Evolutionary conservation across 805 yeast species (phyloP).

Genomic region (Candida gorgasii): DNA sequence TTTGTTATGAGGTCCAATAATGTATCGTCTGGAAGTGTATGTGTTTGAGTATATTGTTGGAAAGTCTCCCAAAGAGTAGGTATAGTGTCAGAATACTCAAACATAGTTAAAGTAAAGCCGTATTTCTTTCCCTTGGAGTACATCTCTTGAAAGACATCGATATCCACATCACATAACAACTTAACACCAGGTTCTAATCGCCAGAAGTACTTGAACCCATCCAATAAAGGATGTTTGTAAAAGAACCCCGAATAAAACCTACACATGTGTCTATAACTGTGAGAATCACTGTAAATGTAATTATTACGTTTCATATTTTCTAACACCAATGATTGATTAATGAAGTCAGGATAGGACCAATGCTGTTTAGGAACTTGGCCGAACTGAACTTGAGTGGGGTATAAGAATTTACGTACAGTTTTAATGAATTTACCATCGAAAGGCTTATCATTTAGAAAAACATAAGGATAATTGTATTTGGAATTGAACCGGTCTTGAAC

Average conservation of each 20-base stretch:
- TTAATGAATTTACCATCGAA: constrained; percentile 58
- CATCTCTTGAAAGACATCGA: constrained; percentile 65
- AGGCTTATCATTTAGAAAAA: constrained; percentile 69
- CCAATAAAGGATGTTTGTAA: constrained; percentile 57
- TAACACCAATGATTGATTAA: constrained; percentile 41
- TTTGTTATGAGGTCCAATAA: constrained; percentile 15
- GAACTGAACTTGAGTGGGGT: constrained; percentile 57
- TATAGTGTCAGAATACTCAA: constrained; percentile 64
- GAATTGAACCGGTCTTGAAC: constrained; percentile 68
- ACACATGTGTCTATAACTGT: constrained; percentile 72
- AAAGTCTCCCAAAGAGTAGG: constrained; percentile 63
- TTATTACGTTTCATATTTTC: constrained; percentile 4
- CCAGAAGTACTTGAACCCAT: constrained; percentile 71
- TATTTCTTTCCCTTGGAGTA: constrained; percentile 54
- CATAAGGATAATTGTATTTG: constrained; percentile 72
- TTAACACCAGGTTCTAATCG: constrained; percentile 72
- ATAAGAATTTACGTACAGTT: constrained; percentile 50
- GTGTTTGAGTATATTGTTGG: constrained; percentile 31
- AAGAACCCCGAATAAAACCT: constrained; percentile 56
- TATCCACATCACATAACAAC: constrained; percentile 59
- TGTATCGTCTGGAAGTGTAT: constrained; percentile 16
- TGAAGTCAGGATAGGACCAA: constrained; percentile 72
- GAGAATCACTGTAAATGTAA: constrained; percentile 56
- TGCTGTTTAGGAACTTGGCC: constrained; percentile 62
- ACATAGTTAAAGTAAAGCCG: constrained; percentile 67